Evolutionary conservation across 2,329 filamentous ascomycete genomes (phyloP).

Genomic region (Camptophora hylomeconis): DNA sequence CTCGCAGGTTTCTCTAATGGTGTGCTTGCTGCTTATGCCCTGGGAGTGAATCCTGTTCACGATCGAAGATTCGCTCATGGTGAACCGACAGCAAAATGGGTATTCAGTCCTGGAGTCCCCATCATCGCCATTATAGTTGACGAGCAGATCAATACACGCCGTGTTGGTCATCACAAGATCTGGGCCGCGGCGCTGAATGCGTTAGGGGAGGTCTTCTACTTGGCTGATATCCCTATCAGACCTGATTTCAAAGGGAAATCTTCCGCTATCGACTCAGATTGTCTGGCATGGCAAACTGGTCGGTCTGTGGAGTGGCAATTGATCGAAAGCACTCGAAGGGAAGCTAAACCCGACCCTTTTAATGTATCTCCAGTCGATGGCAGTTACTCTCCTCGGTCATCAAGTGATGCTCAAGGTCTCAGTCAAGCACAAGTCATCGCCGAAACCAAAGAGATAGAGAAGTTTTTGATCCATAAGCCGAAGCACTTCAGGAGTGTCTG

Average conservation of each 20-base stretch:
- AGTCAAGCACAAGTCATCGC: conserved; percentile 56
- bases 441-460: conserved; percentile 72
- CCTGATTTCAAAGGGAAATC: conserved; percentile 36
- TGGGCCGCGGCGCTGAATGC: conserved; percentile 95
- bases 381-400: conserved; percentile 69
- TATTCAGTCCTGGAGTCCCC: conserved; percentile 81
- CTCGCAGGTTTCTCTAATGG: conserved; percentile 73
- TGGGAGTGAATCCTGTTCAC: conserved; percentile 49
- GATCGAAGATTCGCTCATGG: conserved; percentile 54
- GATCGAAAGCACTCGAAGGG: conserved; percentile 62
- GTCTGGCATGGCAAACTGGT: conserved; percentile 67
- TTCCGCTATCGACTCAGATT: conserved; percentile 41
- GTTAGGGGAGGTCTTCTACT: conserved; percentile 78
- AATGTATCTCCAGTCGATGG: conserved; percentile 54
- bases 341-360: conserved; percentile 58
- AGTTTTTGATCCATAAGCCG: conserved; percentile 58
- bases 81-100: conserved; percentile 78
- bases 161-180: conserved; percentile 56
- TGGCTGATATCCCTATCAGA: conserved; percentile 55
- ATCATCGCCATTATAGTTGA: conserved; percentile 76
- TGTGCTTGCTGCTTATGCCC: conserved; percentile 66
- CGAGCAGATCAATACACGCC: conserved; percentile 61
- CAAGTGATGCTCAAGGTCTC: conserved; percentile 59
- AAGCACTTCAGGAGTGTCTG: conserved; percentile 67
- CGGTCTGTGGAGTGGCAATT: conserved; percentile 70